phyloP scores from a whole-genome alignment of 805 yeast genomes.

The Lachancea mirantina region DNA sequence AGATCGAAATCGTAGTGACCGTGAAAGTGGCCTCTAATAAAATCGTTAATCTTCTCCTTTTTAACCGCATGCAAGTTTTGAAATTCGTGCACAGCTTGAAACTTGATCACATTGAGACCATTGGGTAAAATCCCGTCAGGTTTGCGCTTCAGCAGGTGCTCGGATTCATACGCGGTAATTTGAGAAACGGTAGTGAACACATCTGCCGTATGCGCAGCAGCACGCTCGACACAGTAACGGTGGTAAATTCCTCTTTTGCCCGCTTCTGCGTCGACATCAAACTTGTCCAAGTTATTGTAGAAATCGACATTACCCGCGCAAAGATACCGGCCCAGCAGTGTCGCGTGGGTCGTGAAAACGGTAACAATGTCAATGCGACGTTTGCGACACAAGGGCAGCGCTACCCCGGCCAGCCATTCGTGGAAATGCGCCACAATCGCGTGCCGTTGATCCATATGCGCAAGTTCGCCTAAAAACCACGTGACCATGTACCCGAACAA shows the following conservation, averaged over 20 bases:
- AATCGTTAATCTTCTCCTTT: slow-evolving; percentile 89
- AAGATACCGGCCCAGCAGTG: slow-evolving; percentile 85
- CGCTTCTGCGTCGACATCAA: slow-evolving; percentile 96
- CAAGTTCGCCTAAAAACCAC: slow-evolving; percentile 94
- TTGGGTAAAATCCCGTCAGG: slow-evolving; percentile 98
- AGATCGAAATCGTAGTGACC: slow-evolving; percentile 93
- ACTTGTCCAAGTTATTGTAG: slow-evolving; percentile 78
- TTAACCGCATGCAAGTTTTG: slow-evolving; percentile 90
- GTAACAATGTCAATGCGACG: slow-evolving; percentile 91
- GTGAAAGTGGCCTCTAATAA: slow-evolving; percentile 93
- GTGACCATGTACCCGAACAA: slow-evolving; percentile 89
- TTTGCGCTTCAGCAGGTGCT: slow-evolving; percentile 85
- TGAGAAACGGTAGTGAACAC: slow-evolving; percentile 97
- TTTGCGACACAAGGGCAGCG: slow-evolving; percentile 84
- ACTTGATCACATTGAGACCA: slow-evolving; percentile 91
- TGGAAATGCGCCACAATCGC: slow-evolving; percentile 94
- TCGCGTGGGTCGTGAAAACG: slow-evolving; percentile 95
- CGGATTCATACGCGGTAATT: slow-evolving; percentile 94
- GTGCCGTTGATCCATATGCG: slow-evolving; percentile 71
- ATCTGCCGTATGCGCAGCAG: slow-evolving; percentile 93
- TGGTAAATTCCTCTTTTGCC: slow-evolving; percentile 97
- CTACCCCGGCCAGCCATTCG: slow-evolving; percentile 98
- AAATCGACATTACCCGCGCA: slow-evolving; percentile 97
- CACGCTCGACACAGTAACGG: slow-evolving; percentile 92
- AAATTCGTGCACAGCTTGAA: slow-evolving; percentile 96